Evolutionary conservation across 371 early-diverging fungal species (phyloP), one percentile per base, ranked within the genome.

Genomic region (Paramicrosporidium saccamoebae): DNA sequence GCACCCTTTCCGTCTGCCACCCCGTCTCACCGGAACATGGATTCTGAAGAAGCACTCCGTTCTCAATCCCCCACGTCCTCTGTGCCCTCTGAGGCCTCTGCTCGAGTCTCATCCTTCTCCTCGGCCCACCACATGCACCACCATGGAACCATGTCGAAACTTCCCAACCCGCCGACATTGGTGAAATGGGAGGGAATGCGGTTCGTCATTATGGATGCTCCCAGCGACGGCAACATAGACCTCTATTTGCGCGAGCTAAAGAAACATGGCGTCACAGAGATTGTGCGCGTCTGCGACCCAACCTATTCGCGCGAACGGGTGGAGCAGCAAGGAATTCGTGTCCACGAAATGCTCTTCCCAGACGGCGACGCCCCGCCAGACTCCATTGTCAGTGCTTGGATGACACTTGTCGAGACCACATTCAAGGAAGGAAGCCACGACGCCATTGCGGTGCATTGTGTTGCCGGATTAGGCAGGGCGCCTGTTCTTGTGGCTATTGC

Each of bases 221-320:
- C 86, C 1, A 65, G 81, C 10, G 66, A 71, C 35, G 44, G 58
- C 25, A 75, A 63, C 4, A 36, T 81, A 14, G 49, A 53, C 1
- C 46, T 60, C 8, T 84, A 84, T 30, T 27, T 68, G 7, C 50
- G 56, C 37, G 68, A 77, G 34, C 52, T 79, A 35, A 38, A 44
- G 15, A 44, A 52, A 17, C 46, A 62, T 22, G 41, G 57, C 25
- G 79, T 72, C 20, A 60, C 64, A 3, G 67, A 73, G 24, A 62
- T 78, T 7, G 74, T 78, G 5, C 57, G 78, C 4, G 75, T 71
- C 14, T 79, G 81, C 39, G 74, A 79, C 36, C 73, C 79, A 7
- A 75, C 79, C 4, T 81, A 86, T 29, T 40, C 42, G 18, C 39
- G 50, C 10, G 48, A 41, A 9, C 50, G 50, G 2, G 38, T 75